Percentiles rank a stretch among this genome's conserved stretches.
Evolutionary conservation across 2,329 filamentous ascomycete genomes (phyloP).

Genomic region (Venturia effusa): DNA sequence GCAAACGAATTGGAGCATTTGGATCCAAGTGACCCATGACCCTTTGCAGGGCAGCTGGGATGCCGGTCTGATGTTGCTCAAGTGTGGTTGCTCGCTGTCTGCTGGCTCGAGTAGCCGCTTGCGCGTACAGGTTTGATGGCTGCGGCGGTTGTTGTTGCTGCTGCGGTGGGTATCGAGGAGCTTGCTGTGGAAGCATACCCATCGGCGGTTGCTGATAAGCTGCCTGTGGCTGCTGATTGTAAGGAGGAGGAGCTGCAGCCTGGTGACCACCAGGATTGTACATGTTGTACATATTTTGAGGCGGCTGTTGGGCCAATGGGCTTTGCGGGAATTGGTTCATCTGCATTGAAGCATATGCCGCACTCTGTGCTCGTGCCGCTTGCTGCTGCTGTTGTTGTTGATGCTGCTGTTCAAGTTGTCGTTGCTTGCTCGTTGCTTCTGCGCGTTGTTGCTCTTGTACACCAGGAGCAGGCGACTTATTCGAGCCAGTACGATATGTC

Average conservation of each 20-base stretch:
- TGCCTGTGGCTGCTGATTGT: slow-evolving; percentile 49
- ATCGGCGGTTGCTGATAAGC: slow-evolving; percentile 32
- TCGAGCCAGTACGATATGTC: slow-evolving; percentile 81
- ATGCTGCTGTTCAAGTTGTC: slow-evolving; percentile 51
- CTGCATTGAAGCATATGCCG: slow-evolving; percentile 54
- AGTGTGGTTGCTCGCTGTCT: slow-evolving; percentile 90
- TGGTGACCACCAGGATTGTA: slow-evolving; percentile 54
- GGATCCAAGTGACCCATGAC: slow-evolving; percentile 95
- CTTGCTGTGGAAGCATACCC: slow-evolving; percentile 29
- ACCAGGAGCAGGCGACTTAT: slow-evolving; percentile 82
- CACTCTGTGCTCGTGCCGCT: slow-evolving; percentile 41
- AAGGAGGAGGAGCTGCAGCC: slow-evolving; percentile 69
- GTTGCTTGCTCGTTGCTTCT: slow-evolving; percentile 85
- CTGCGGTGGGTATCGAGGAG: slow-evolving; percentile 37
- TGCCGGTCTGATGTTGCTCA: slow-evolving; percentile 87
- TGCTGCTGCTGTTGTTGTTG: slow-evolving; percentile 23
- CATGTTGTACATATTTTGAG: slow-evolving; percentile 54
- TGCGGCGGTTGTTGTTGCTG: slow-evolving; percentile 30
- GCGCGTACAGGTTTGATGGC: slow-evolving; percentile 49
- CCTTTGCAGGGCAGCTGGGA: slow-evolving; percentile 83
- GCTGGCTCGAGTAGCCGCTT: slow-evolving; percentile 64
- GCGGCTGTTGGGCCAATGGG: slow-evolving; percentile 39
- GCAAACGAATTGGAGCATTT: slow-evolving; percentile 82
- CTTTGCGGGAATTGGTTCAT: slow-evolving; percentile 44
- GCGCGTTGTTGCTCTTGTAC: slow-evolving; percentile 94